Percentiles rank a stretch among this genome's conserved stretches.
phyloP scores from a whole-genome alignment of 495 filamentous ascomycete genomes.

The Platismatia glauca region DNA sequence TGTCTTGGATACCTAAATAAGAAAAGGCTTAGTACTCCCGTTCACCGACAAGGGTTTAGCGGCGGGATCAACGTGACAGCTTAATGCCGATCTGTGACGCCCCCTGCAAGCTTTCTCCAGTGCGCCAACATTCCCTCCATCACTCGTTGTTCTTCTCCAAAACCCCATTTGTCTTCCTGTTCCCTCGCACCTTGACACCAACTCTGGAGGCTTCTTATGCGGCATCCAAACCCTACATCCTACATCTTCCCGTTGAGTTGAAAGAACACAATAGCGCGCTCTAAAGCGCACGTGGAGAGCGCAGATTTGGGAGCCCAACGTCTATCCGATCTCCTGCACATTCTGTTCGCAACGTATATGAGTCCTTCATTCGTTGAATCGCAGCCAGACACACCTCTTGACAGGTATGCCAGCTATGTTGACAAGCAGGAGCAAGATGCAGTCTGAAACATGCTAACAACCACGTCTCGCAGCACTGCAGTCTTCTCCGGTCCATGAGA shows the following conservation, averaged over 20 bases:
- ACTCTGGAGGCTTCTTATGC: not conserved
- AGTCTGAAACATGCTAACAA: not conserved
- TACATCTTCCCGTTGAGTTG: not conserved
- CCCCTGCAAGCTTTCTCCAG: conserved; percentile 7
- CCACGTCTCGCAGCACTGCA: not conserved
- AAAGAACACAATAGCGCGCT: not conserved
- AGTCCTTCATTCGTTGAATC: not conserved
- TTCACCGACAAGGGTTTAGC: not conserved
- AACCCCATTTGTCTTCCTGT: not conserved
- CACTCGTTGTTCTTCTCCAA: not conserved
- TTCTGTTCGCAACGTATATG: not conserved
- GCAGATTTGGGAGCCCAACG: not conserved
- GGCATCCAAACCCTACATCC: not conserved
- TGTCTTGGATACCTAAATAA: not conserved
- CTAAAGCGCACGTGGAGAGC: conserved; percentile 3
- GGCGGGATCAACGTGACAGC: conserved; percentile 5
- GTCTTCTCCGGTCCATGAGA: conserved; percentile 6
- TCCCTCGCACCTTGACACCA: not conserved
- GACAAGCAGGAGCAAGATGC: not conserved
- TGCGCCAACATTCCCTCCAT: not conserved
- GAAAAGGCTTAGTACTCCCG: not conserved
- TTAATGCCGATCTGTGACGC: conserved; percentile 1
- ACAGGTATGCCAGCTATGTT: not conserved
- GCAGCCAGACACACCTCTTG: not conserved
- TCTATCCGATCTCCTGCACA: not conserved